phyloP scores from a whole-genome alignment of 306 rosid species.

The Sicyos baderoa region DNA sequence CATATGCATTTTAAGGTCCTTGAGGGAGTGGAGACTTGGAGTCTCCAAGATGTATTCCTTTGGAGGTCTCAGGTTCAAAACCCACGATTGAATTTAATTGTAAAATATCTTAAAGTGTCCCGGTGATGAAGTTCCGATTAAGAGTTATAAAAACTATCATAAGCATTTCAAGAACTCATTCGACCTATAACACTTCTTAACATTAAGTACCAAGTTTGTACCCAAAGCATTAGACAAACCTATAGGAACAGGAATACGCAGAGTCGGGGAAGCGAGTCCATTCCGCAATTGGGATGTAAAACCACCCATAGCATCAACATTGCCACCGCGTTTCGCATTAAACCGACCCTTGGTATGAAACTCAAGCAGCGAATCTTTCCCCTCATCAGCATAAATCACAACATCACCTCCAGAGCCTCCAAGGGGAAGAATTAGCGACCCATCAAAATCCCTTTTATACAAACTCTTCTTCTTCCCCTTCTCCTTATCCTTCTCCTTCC shows the following conservation, averaged over 20 bases:
- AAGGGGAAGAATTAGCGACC: constrained; percentile 58
- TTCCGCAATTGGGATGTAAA: constrained; percentile 49
- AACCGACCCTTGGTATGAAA: constrained; percentile 45
- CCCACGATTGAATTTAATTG: too few relatives aligned
- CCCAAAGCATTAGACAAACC: constrained; percentile 46
- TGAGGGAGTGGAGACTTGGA: too few relatives aligned
- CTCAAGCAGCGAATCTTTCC: constrained; percentile 52
- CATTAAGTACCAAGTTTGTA: background rate
- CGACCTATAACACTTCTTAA: background rate
- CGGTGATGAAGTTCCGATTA: too few relatives aligned
- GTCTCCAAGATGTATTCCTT: too few relatives aligned
- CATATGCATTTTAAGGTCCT: too few relatives aligned
- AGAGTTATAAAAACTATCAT: too few relatives aligned
- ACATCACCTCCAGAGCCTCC: constrained; percentile 94
- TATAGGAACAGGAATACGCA: constrained; percentile 88
- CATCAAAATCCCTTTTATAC: constrained; percentile 73
- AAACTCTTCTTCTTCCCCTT: constrained; percentile 33
- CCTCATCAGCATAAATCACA: constrained; percentile 71
- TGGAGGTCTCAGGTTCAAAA: too few relatives aligned
- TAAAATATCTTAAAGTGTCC: too few relatives aligned
- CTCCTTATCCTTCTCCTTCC: constrained; percentile 28
- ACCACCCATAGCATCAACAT: constrained; percentile 74
- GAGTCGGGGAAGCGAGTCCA: constrained; percentile 54
- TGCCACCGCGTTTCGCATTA: constrained; percentile 78
- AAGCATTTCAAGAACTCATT: too few relatives aligned